These are phyloP conservation scores for Penicillium alfredii DNA, from an alignment of 495 filamentous ascomycete genomes.

Conservation along the genomic window DNA sequence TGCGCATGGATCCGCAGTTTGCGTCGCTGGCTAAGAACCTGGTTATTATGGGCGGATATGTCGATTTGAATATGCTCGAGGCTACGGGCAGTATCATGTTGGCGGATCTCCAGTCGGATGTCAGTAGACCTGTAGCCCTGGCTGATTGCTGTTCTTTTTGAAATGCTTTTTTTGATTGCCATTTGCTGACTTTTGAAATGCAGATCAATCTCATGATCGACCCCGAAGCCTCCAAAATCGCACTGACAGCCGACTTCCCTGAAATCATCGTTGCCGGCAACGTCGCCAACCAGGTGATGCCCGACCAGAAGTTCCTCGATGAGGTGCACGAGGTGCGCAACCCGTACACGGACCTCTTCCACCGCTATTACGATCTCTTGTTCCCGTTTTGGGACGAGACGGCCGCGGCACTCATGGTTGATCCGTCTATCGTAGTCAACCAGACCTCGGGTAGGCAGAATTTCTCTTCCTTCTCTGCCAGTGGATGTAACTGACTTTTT, in stretches of 20 bases:
- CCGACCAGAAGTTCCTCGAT: constrained; percentile 22
- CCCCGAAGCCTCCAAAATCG: constrained; percentile 38
- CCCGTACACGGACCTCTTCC: constrained; percentile 27
- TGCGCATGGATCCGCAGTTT: constrained; percentile 33
- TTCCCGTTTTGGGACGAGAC: constrained; percentile 42
- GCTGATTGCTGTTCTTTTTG: no score
- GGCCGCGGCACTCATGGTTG: constrained; percentile 34
- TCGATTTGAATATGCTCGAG: constrained; percentile 36
- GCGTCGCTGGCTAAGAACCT: constrained; percentile 34
- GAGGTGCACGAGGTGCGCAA: constrained; percentile 21
- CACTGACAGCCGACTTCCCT: constrained; percentile 35
- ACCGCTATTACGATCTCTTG: constrained; percentile 25
- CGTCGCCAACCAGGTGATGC: constrained; percentile 34
- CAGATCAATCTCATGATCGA: constrained; percentile 40
- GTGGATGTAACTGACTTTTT: not conserved
- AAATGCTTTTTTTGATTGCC: no score
- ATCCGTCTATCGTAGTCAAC: constrained; percentile 24
- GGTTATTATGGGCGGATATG: constrained; percentile 36
- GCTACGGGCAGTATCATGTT: constrained; percentile 19
- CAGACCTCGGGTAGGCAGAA: constrained; percentile 24
- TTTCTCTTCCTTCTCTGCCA: not conserved
- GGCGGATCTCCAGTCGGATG: constrained; percentile 31
- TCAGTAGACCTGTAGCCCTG: no score
- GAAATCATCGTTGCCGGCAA: constrained; percentile 36
- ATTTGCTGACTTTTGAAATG: no score